phyloP scores from a whole-genome alignment of 2,329 filamentous ascomycete genomes.

The Pyricularia sp. region DNA sequence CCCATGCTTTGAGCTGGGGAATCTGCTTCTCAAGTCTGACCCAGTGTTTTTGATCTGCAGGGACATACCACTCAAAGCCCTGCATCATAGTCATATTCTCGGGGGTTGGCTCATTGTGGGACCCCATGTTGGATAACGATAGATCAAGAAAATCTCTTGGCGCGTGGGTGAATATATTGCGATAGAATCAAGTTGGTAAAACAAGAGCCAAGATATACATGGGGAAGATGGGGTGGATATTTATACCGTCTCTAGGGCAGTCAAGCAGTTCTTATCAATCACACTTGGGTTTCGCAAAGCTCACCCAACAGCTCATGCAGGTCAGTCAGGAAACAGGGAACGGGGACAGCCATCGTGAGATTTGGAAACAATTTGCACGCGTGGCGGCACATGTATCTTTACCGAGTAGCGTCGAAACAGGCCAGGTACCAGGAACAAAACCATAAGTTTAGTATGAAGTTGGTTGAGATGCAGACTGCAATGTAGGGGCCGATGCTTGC shows the following conservation, averaged over 20 bases:
- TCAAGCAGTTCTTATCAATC: not conserved
- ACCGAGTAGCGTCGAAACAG: not conserved
- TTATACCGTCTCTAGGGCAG: not conserved
- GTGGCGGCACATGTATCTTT: not conserved
- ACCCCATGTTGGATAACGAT: constrained; percentile 9
- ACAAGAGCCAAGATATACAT: not conserved
- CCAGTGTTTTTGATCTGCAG: constrained; percentile 51
- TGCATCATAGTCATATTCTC: constrained; percentile 51
- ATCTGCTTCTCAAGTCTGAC: constrained; percentile 42
- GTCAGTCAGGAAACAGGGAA: not conserved
- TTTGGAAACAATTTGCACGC: not conserved
- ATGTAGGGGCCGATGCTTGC: not conserved
- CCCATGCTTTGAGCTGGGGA: constrained; percentile 44
- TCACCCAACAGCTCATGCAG: not conserved
- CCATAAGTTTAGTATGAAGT: not conserved
- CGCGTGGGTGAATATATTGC: not conserved
- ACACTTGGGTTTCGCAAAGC: not conserved
- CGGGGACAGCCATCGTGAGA: not conserved
- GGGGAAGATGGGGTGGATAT: not conserved
- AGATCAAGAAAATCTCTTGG: not conserved
- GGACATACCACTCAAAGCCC: constrained; percentile 62
- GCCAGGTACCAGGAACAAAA: not conserved
- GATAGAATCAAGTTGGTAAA: not conserved
- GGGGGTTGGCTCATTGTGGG: constrained; percentile 14
- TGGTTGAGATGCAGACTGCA: not conserved